Conservation (phyloP, 2,329 filamentous ascomycete genomes). For the Rugonectria rugulosa region DNA sequence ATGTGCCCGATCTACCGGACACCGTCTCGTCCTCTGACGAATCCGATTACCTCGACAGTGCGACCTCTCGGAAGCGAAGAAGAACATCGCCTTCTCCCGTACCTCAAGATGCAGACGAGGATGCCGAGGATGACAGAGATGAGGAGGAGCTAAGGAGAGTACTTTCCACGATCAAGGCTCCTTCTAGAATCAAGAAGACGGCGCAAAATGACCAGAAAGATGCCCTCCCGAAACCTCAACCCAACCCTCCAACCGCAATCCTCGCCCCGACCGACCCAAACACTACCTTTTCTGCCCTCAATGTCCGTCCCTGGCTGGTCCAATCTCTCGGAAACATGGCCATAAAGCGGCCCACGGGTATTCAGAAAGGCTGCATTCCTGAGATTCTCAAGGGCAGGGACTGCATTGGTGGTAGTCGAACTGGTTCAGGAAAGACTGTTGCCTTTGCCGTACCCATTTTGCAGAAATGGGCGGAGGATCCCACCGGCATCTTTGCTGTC, state of each 20-base stretch:
- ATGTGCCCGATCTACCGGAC: slow-evolving; percentile 27
- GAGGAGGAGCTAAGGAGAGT: slow-evolving; percentile 44
- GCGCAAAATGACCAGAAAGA: slow-evolving; percentile 31
- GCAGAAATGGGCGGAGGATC: slow-evolving; percentile 92
- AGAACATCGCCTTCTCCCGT: slow-evolving; percentile 43
- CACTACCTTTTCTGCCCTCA: slow-evolving; percentile 74
- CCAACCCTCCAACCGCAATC: slow-evolving; percentile 45
- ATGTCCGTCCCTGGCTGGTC: slow-evolving; percentile 86
- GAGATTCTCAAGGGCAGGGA: slow-evolving; percentile 90
- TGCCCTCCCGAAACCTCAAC: slow-evolving; percentile 27
- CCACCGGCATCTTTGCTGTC: slow-evolving; percentile 87
- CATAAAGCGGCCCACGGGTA: slow-evolving; percentile 87
- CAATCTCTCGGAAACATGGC: slow-evolving; percentile 78
- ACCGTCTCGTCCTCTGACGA: slow-evolving; percentile 43
- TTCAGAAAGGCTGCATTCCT: slow-evolving; percentile 92
- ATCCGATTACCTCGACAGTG: slow-evolving; percentile 60
- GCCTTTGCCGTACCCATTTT: slow-evolving; percentile 95
- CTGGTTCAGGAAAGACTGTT: slow-evolving; percentile 96
- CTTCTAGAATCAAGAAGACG: slow-evolving; percentile 60
- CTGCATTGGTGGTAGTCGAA: slow-evolving; percentile 93
- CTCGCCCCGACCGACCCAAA: slow-evolving; percentile 63
- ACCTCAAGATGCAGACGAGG: slow-evolving; percentile 36
- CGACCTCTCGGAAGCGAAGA: slow-evolving; percentile 55
- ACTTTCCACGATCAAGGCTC: slow-evolving; percentile 56
- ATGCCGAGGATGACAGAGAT: slow-evolving; percentile 41